Evolutionary conservation across 2,329 filamentous ascomycete genomes (phyloP), one percentile per base, ranked within the genome.

Genomic region (Aureobasidium sp.): DNA sequence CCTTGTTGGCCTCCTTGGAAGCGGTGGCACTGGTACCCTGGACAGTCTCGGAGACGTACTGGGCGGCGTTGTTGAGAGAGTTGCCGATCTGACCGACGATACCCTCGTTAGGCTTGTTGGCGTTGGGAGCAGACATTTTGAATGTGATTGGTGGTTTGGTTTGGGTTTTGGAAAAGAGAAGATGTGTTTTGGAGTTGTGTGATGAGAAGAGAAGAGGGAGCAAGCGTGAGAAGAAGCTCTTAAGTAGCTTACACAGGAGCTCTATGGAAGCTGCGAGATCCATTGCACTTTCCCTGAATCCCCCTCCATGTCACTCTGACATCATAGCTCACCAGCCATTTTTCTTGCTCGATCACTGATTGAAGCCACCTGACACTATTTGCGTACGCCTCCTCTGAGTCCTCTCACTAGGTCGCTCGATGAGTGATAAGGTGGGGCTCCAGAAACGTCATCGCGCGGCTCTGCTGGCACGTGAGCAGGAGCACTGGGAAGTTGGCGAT

Each of bases 1-100:
- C 38, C 49, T 53, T 42, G 49, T 53, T 53, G 49, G 49, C 39
- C 49, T 53, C 38, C 49, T 53, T 53, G 49, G 49, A 53, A n/a
- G 38, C 49, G 14, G 35, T 44, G 39, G 73, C 72, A 58, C 73
- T 66, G 56, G 73, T 72, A 66, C 82, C 72, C 74, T 84, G 76
- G 66, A 81, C 70, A 63, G 74, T 72, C 76, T 85, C 83, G 61
- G 79, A 71, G 71, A 85, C 80, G 78, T 85, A 85, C 78, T 84
- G 84, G 72, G 73, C 80, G 65, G 77, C 78, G 72, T 84, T 79
- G 74, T 69, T 63, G 59, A 57, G 22, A 12, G 42, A 45, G 52
- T 42, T 58, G 48, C 38, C 30, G 47, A 51, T 44, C 48, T 54
- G 52, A 27, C 49, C 49, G 29, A 53, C 39, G 34, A 49, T 49